Conservation (phyloP, 2,329 filamentous ascomycete genomes). For the Epichloe coenophiala region DNA sequence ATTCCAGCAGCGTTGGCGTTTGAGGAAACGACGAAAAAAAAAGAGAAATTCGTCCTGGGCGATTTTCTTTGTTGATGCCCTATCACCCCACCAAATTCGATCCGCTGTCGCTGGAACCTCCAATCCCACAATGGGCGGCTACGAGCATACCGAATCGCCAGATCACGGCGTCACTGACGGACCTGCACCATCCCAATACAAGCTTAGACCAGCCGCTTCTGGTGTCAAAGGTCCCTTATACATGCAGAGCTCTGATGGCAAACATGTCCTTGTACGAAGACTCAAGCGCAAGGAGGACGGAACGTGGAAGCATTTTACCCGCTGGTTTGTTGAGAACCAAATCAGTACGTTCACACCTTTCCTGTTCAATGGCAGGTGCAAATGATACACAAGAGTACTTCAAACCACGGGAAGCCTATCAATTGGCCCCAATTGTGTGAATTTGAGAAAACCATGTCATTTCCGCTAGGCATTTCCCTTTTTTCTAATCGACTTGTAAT, state of each 20-base stretch:
- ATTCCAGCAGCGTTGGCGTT: not conserved
- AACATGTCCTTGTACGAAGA: slow-evolving; percentile 40
- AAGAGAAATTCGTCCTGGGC: not conserved
- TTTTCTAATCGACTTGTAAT: not conserved
- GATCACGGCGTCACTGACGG: slow-evolving; percentile 10
- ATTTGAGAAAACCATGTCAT: not conserved
- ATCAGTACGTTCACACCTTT: slow-evolving; percentile 45
- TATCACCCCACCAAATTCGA: not conserved
- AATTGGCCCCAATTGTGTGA: not conserved
- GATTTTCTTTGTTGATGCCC: not conserved
- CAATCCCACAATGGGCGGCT: slow-evolving; percentile 4
- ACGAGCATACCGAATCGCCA: not conserved
- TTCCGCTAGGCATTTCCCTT: slow-evolving; percentile 6
- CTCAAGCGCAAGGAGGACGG: slow-evolving; percentile 50
- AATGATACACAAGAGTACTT: not conserved
- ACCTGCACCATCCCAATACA: slow-evolving; percentile 15
- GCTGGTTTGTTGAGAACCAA: slow-evolving; percentile 67
- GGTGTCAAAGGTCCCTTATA: slow-evolving; percentile 35
- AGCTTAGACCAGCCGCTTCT: slow-evolving; percentile 11
- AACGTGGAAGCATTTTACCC: slow-evolving; percentile 44
- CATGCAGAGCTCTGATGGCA: slow-evolving; percentile 38
- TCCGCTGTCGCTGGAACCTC: not conserved
- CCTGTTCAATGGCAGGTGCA: slow-evolving; percentile 5
- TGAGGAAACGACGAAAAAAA: not conserved
- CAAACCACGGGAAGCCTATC: not conserved